Percentiles rank a stretch among this genome's conserved stretches.
Evolutionary conservation across 306 rosid genomes (phyloP).

Genomic region (Dalbergia cultrata): DNA sequence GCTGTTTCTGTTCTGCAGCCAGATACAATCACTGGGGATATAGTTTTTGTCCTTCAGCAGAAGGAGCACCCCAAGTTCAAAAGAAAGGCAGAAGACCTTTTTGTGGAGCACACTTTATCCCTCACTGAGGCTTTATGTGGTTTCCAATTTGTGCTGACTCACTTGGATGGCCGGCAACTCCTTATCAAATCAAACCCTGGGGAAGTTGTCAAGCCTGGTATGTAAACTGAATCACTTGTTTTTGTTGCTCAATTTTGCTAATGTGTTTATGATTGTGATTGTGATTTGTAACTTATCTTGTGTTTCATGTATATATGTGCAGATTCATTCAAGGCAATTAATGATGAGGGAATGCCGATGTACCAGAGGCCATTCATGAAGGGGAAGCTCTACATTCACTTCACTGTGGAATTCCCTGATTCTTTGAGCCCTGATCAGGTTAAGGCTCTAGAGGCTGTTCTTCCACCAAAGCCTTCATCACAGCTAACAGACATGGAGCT

Average conservation of each 20-base stretch:
- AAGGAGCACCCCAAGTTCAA: conserved; percentile 91
- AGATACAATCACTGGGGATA: conserved; percentile 93
- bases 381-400: conserved; percentile 92
- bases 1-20: conserved; percentile 68
- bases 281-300: not conserved
- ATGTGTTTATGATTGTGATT: not conserved
- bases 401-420: conserved; percentile 88
- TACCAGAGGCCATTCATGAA: conserved; percentile 95
- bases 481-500: conserved; percentile 86
- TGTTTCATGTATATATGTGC: not conserved
- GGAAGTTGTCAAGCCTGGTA: conserved; percentile 95
- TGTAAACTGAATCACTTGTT: conserved; percentile 1
- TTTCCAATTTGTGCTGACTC: conserved; percentile 81
- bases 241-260: not conserved
- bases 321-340: conserved; percentile 88
- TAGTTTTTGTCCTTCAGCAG: conserved; percentile 90
- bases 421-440: conserved; percentile 67
- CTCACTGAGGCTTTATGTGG: conserved; percentile 94
- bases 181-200: conserved; percentile 92
- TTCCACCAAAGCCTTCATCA: conserved; percentile 69
- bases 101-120: conserved; percentile 80
- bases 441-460: conserved; percentile 66
- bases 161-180: conserved; percentile 88
- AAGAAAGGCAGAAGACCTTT: conserved; percentile 85
- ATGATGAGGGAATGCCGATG: conserved; percentile 94